Evolutionary conservation across 352 stramenopile genomes (phyloP).

Genomic region (Thraustochytrium striatum): DNA sequence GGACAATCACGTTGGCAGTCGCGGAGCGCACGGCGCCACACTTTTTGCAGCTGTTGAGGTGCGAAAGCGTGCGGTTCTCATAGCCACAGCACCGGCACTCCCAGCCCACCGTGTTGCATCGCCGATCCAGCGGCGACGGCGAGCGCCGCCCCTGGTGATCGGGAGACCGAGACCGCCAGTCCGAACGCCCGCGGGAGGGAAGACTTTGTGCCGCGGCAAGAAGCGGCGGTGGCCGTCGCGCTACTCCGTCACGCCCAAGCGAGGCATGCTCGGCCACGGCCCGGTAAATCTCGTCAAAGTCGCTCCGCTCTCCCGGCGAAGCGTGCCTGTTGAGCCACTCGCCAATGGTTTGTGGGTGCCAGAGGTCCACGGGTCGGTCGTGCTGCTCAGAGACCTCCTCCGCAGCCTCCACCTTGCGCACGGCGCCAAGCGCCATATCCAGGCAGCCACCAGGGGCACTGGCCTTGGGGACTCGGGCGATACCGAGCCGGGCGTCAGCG

Average conservation of each 20-base stretch:
- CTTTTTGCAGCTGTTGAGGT: not conserved
- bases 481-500: no score
- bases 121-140: conserved; percentile 5
- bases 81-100: not conserved
- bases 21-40: not conserved
- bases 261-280: not conserved
- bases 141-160: not conserved
- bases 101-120: not conserved
- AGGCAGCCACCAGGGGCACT: no score
- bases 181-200: not conserved
- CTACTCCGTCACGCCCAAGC: not conserved
- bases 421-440: not conserved
- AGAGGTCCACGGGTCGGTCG: not conserved
- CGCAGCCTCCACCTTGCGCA: not conserved
- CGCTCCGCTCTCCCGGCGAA: not conserved
- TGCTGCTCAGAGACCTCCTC: not conserved
- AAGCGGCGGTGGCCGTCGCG: not conserved
- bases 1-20: conserved; percentile 2
- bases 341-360: conserved; percentile 38
- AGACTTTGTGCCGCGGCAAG: not conserved
- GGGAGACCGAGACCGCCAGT: not conserved
- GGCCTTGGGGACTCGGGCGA: no score
- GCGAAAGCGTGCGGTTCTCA: not conserved
- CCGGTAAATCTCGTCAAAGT: conserved; percentile 46
- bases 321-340: conserved; percentile 33